These are phyloP conservation scores for Naematelia encephala DNA, from an alignment of 768 basidiomycete genomes.

Conservation along the genomic window DNA sequence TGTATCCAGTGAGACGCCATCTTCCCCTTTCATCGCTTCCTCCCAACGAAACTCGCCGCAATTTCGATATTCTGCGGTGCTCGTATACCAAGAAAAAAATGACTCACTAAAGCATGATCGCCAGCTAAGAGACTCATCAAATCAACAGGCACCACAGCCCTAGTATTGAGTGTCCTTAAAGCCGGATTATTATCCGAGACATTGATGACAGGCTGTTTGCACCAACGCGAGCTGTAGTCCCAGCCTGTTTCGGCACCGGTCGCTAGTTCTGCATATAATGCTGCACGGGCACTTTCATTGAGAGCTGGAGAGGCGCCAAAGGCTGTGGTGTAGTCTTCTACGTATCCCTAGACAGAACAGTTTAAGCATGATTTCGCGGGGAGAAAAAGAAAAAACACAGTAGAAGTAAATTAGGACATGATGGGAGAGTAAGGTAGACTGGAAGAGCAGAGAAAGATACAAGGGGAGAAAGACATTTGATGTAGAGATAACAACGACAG, in stretches of 20 bases:
- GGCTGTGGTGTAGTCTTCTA: slow-evolving; percentile 71
- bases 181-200: slow-evolving; percentile 57
- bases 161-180: slow-evolving; percentile 68
- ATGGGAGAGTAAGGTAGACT: background rate
- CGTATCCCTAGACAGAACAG: slow-evolving; percentile 38
- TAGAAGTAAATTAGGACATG: background rate
- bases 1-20: too few species aligned
- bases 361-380: too few species aligned
- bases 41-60: slow-evolving; percentile 53
- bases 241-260: slow-evolving; percentile 74
- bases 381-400: too few species aligned
- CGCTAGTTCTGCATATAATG: slow-evolving; percentile 82
- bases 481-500: too few species aligned
- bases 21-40: too few species aligned
- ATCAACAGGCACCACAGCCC: slow-evolving; percentile 67
- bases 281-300: slow-evolving; percentile 61
- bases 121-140: slow-evolving; percentile 81
- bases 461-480: too few species aligned
- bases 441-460: slow-evolving; percentile 1
- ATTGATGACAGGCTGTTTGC: slow-evolving; percentile 53
- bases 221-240: slow-evolving; percentile 52
- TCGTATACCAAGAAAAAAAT: background rate
- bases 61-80: too few species aligned
- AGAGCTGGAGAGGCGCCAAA: slow-evolving; percentile 60
- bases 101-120: slow-evolving; percentile 29